Conservation (phyloP, 306 rosid genomes). For the Sophora flavescens region DNA sequence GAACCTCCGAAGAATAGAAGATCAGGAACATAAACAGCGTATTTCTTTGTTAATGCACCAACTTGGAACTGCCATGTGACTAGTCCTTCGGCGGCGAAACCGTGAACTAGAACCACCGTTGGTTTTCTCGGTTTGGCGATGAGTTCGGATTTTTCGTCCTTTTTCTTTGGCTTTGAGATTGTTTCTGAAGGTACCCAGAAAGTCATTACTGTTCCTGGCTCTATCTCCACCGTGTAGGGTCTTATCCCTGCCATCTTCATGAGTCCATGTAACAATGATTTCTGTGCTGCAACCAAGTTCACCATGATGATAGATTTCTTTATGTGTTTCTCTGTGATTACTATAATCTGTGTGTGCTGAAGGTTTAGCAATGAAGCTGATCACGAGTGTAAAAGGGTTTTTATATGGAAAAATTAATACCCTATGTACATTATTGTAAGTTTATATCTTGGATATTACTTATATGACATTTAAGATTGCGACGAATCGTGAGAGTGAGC, state of each 20-base stretch:
- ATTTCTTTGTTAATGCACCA: slow-evolving; percentile 69
- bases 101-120: slow-evolving; percentile 75
- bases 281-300: slow-evolving; percentile 78
- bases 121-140: slow-evolving; percentile 60
- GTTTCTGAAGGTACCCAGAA: slow-evolving; percentile 83
- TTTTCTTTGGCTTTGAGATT: slow-evolving; percentile 59
- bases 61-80: slow-evolving; percentile 94
- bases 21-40: slow-evolving; percentile 87
- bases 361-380: not conserved
- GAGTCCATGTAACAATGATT: slow-evolving; percentile 65
- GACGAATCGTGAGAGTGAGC: no score
- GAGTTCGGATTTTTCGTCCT: slow-evolving; percentile 33
- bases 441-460: no score
- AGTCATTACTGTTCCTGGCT: slow-evolving; percentile 79
- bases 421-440: not conserved
- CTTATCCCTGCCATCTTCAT: slow-evolving; percentile 91
- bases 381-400: not conserved
- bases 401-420: not conserved
- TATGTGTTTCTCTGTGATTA: not conserved
- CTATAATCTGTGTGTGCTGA: not conserved
- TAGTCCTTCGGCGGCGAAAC: slow-evolving; percentile 85
- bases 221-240: slow-evolving; percentile 76
- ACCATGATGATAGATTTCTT: slow-evolving; percentile 62
- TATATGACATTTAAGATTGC: no score
- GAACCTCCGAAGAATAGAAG: slow-evolving; percentile 87